Evolutionary conservation across 2,329 filamentous ascomycete genomes (phyloP).

Genomic region (Colletotrichum zoysiae): DNA sequence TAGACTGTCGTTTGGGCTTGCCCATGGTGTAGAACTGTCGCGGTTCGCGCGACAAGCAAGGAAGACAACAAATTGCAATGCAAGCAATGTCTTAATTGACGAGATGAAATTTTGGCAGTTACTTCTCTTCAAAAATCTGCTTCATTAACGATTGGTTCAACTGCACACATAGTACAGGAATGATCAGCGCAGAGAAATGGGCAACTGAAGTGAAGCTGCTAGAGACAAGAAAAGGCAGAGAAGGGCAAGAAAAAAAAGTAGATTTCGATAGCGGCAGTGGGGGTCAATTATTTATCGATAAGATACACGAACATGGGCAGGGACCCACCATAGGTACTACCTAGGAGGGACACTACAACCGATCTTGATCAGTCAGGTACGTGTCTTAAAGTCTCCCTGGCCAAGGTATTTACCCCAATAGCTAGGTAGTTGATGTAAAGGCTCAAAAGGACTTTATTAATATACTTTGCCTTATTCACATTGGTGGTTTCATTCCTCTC

Average conservation of each 20-base stretch:
- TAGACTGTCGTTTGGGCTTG: conserved; percentile 27
- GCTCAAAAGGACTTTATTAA: not conserved
- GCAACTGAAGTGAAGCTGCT: not conserved
- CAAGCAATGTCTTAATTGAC: too few relatives aligned
- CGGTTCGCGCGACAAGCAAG: not conserved
- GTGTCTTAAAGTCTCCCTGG: not conserved
- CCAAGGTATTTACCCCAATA: not conserved
- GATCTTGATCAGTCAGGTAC: not conserved
- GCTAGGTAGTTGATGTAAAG: not conserved
- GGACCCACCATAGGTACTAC: not conserved
- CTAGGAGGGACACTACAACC: not conserved
- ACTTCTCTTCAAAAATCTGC: not conserved
- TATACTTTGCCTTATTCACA: not conserved
- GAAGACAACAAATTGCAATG: not conserved
- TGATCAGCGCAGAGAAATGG: not conserved
- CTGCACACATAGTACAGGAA: not conserved
- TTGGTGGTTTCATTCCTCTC: too few relatives aligned
- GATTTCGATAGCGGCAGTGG: conserved; percentile 7
- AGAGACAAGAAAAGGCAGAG: not conserved
- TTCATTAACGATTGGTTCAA: not conserved
- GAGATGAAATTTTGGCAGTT: not conserved
- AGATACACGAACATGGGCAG: not conserved
- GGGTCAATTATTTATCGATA: not conserved
- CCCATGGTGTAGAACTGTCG: conserved; percentile 16
- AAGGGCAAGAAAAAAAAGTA: conserved; percentile 8